Percentiles rank a stretch among this genome's conserved stretches.
Conservation (phyloP, 2,329 filamentous ascomycete species). For the Neofusicoccum sp. region DNA sequence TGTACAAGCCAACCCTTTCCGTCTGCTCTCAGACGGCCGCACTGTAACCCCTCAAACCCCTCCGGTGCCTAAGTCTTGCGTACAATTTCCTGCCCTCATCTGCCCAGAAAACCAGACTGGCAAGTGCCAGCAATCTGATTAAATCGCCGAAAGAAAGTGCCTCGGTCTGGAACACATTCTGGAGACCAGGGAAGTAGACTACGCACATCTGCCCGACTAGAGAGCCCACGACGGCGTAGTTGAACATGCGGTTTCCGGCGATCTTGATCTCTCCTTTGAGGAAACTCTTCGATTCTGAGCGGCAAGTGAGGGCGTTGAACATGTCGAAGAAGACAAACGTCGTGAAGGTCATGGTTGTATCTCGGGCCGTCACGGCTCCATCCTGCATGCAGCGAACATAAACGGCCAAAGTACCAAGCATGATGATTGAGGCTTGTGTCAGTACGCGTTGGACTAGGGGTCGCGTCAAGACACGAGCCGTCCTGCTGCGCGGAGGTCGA, state of each 20-base stretch:
- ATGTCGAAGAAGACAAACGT: conserved; percentile 99
- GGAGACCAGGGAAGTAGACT: conserved; percentile 91
- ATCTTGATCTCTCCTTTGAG: conserved; percentile 81
- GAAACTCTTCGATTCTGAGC: conserved; percentile 87
- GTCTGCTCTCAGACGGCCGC: conserved; percentile 37
- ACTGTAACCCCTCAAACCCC: conserved; percentile 37
- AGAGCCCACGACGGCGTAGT: conserved; percentile 88
- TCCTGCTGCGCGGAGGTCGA: conserved; percentile 81
- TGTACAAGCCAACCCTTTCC: background rate
- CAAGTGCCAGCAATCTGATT: conserved; percentile 69
- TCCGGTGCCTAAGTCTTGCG: conserved; percentile 45
- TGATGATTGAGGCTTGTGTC: conserved; percentile 85
- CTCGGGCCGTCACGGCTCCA: conserved; percentile 81
- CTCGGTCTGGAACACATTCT: conserved; percentile 95
- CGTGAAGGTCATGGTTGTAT: conserved; percentile 99
- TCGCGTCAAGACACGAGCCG: conserved; percentile 87
- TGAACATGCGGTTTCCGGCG: conserved; percentile 86
- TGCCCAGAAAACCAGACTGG: conserved; percentile 92
- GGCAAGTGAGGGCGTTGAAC: conserved; percentile 96
- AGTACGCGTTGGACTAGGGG: conserved; percentile 82
- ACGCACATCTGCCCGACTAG: conserved; percentile 85
- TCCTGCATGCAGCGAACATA: conserved; percentile 93
- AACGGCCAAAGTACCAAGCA: conserved; percentile 86
- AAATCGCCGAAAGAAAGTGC: conserved; percentile 75
- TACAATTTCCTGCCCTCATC: conserved; percentile 83